Conservation (phyloP, 257 asterid species). For the Apocynum venetum region DNA sequence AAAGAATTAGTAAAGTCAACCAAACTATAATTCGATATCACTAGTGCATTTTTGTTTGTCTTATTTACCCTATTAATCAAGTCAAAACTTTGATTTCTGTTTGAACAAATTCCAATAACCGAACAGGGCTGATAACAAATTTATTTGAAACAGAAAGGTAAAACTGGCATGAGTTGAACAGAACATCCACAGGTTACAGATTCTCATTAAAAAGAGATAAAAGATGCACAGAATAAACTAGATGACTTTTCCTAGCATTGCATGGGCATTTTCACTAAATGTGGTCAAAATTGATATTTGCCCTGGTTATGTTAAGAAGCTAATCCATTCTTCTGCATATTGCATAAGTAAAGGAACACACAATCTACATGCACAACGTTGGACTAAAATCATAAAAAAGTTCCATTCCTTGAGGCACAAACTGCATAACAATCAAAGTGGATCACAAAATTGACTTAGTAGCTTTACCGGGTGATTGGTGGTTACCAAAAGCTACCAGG, state of each 20-base stretch:
- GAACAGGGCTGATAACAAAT: not conserved
- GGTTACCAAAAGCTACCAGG: constrained; percentile 98
- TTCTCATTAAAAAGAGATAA: not conserved
- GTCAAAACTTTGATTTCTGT: not conserved
- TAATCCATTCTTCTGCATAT: not conserved
- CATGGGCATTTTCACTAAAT: not conserved
- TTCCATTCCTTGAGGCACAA: not conserved
- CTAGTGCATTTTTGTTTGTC: not conserved
- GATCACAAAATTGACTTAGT: constrained; percentile 16
- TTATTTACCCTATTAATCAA: not conserved
- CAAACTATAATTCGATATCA: not conserved
- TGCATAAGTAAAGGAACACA: not conserved
- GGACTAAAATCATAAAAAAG: not conserved
- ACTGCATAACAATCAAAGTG: not conserved
- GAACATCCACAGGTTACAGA: not conserved
- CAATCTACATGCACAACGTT: not conserved
- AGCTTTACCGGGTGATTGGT: constrained; percentile 88
- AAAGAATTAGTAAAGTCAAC: not conserved
- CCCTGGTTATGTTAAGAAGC: not conserved
- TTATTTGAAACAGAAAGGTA: not conserved
- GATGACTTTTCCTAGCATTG: not conserved
- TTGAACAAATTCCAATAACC: not conserved
- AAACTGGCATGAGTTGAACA: not conserved
- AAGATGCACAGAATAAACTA: not conserved
- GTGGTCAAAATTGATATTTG: not conserved